Conservation (phyloP, 352 stramenopile genomes). For the Aphanomyces astaci region DNA sequence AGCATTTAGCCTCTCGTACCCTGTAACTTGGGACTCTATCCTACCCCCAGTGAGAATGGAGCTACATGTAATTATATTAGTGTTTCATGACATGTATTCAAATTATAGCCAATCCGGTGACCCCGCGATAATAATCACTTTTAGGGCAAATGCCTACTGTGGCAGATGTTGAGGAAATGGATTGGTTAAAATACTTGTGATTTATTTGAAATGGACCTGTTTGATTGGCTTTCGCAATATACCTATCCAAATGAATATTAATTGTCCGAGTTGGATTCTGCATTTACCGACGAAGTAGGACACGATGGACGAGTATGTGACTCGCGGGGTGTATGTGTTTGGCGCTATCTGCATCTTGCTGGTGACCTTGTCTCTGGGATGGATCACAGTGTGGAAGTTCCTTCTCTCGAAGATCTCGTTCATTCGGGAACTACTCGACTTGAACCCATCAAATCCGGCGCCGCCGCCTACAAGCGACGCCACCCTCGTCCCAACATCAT, state of each 20-base stretch:
- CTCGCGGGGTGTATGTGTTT: slow-evolving; percentile 60
- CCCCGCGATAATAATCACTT: no score
- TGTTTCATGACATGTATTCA: no score
- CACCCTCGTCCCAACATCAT: slow-evolving; percentile 36
- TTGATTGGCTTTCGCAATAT: not conserved
- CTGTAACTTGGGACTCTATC: no score
- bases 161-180: no score
- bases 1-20: no score
- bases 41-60: no score
- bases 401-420: slow-evolving; percentile 79
- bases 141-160: no score
- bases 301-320: slow-evolving; percentile 22
- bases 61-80: no score
- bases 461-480: not conserved
- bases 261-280: not conserved
- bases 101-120: not conserved
- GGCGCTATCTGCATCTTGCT: slow-evolving; percentile 74
- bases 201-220: not conserved
- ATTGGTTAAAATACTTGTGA: not conserved
- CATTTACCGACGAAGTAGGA: not conserved
- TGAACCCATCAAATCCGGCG: slow-evolving; percentile 51
- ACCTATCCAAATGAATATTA: not conserved
- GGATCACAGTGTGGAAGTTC: slow-evolving; percentile 80
- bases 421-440: slow-evolving; percentile 73
- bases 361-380: slow-evolving; percentile 62